Conservation (phyloP, 306 rosid genomes). For the Abrus pulchellus region DNA sequence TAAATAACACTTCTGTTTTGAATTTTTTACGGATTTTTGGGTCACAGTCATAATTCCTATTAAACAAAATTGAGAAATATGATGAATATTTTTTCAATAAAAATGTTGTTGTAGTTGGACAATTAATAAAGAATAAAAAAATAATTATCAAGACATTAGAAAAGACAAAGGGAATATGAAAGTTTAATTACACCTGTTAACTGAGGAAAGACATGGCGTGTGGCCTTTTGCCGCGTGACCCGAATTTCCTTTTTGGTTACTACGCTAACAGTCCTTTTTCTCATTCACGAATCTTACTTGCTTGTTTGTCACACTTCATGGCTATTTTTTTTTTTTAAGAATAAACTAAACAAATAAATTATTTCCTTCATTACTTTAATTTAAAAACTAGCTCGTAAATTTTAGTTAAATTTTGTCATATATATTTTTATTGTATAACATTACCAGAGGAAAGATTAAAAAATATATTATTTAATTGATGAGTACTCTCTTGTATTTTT, state of each 20-base stretch:
- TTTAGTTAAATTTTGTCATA: not conserved
- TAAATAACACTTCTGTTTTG: too few relatives aligned
- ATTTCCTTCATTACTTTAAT: not conserved
- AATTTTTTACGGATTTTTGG: too few relatives aligned
- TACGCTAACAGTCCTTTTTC: slow-evolving; percentile 33
- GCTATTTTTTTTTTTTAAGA: not conserved
- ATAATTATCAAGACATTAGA: too few relatives aligned
- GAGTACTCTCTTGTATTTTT: too few relatives aligned
- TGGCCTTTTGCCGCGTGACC: not conserved
- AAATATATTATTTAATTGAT: too few relatives aligned
- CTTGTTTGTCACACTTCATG: not conserved
- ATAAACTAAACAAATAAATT: too few relatives aligned
- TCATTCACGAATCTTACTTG: not conserved
- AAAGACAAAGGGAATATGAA: too few relatives aligned
- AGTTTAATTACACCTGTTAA: not conserved
- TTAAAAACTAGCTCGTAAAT: not conserved
- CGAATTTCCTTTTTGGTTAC: not conserved
- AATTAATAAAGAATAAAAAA: too few relatives aligned
- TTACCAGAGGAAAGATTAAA: not conserved
- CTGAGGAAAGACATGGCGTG: not conserved
- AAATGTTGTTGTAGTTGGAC: too few relatives aligned
- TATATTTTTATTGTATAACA: not conserved
- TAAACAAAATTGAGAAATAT: too few relatives aligned
- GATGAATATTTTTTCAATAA: too few relatives aligned
- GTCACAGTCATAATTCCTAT: too few relatives aligned